Base-by-base conservation (phyloP, 1,284 basidiomycete species). In the Pholiota adiposa region DNA sequence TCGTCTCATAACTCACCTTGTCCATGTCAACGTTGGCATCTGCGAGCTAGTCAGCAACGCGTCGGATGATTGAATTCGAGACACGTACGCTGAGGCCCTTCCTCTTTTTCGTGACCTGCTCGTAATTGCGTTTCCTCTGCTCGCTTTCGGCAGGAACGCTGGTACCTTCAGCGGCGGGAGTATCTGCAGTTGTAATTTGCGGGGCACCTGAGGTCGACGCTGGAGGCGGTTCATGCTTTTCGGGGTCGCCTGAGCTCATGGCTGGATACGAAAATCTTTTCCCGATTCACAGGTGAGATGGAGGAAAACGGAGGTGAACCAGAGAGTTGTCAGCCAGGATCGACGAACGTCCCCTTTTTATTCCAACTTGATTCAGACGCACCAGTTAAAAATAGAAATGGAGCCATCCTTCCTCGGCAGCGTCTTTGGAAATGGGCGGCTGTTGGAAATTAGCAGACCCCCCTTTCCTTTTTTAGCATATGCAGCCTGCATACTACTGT, bases 11-110 rank as follows among this genome's bases (percentile, higher is more conserved):
- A 31, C 55, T 50, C 12, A 65, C 67, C 56, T 68, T 59, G 11
- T 65, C 65, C 91, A 94, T 92, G 75, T 94, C 93, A 56, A 94
- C 91, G 75, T 88, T 87, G 65, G 90, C 92, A 75, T 94, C 89
- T 92, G 29, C 44, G 12, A 46, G 51, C 31, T 33, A 46, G 27
- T 33, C 52, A 56, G 54, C 38, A 33, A 29, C 4, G 14, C 18
- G 18, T 18, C 5, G 56, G 19, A 62, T 31, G 19, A 56, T 40
- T 61, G 60, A 29, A 18, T n/a, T n/a, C n/a, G 4, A 18, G 38
- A 16, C 19, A 49, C 31, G 31, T n/a, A 81, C 89, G 58, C 72
- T 91, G 88, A 49, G 87, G 75, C 70, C 85, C 83, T 48, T 83
- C 83, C 4, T 56, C 18, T 56, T 86, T 79, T 1, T 92, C 90